These are phyloP conservation scores for Saxophila tyrrhenica DNA, from an alignment of 495 filamentous ascomycete species.

Conservation along the genomic window DNA sequence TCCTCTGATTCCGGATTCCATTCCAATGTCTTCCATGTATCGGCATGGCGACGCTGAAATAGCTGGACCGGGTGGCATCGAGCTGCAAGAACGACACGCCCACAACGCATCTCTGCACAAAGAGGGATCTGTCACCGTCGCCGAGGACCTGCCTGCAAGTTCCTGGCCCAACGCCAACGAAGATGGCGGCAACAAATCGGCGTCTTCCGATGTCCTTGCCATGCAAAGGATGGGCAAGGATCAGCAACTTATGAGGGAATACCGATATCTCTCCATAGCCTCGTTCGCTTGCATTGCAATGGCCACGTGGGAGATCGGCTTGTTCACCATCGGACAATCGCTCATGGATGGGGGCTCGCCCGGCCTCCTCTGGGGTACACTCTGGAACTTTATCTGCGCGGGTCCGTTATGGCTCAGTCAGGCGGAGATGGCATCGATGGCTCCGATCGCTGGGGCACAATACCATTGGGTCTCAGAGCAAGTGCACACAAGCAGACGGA, in stretches of 20 bases:
- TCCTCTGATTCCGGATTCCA: neutral
- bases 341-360: conserved; percentile 1
- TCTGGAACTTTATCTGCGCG: conserved; percentile 7
- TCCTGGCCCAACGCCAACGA: neutral
- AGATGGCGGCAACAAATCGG: neutral
- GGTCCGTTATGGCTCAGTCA: neutral
- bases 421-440: conserved; percentile 12
- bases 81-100: neutral
- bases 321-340: conserved; percentile 6
- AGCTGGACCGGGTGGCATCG: neutral
- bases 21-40: neutral
- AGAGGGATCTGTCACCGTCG: neutral
- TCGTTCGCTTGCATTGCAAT: conserved; percentile 4
- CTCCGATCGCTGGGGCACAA: conserved; percentile 1
- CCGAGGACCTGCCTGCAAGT: neutral
- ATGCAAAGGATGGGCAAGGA: conserved; percentile 9
- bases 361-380: neutral
- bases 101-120: neutral
- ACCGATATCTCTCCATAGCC: conserved; percentile 3
- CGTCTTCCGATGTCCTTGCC: neutral
- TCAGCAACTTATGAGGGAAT: neutral
- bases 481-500: neutral
- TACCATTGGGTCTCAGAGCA: conserved; percentile 13
- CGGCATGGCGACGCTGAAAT: neutral
- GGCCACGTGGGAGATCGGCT: conserved; percentile 9